Conservation (phyloP, 176 grass and related monocot species). For the Raddia distichophylla region DNA sequence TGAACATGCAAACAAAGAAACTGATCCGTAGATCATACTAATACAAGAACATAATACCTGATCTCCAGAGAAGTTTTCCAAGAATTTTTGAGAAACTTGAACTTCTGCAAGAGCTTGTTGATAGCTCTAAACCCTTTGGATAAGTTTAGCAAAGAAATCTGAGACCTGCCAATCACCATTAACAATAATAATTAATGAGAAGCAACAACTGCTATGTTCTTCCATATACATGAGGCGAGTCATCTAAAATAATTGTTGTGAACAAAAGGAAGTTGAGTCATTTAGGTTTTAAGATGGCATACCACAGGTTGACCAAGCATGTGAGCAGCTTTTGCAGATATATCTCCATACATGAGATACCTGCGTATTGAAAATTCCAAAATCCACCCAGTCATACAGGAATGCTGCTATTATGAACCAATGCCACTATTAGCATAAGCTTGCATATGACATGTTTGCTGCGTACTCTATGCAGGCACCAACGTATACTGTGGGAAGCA, state of each 20-base stretch:
- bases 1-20: constrained; percentile 34
- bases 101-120: constrained; percentile 95
- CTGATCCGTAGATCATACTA: neutral
- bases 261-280: constrained; percentile 13
- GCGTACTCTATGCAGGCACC: constrained; percentile 19
- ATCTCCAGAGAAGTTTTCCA: constrained; percentile 97
- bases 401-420: neutral
- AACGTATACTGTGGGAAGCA: constrained; percentile 17
- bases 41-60: constrained; percentile 57
- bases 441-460: neutral
- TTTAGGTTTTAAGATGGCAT: constrained; percentile 40
- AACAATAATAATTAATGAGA: constrained; percentile 3
- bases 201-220: neutral
- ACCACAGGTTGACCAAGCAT: constrained; percentile 83
- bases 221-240: neutral
- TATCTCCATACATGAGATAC: constrained; percentile 93
- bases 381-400: neutral
- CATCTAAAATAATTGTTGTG: neutral
- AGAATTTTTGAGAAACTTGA: constrained; percentile 87
- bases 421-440: constrained; percentile 1
- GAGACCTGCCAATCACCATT: constrained; percentile 51
- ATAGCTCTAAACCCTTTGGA: constrained; percentile 97
- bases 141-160: constrained; percentile 89
- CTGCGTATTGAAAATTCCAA: constrained; percentile 47
- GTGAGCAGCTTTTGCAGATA: constrained; percentile 82